Conservation (phyloP, 495 filamentous ascomycete species). For the Xylaria castorea region DNA sequence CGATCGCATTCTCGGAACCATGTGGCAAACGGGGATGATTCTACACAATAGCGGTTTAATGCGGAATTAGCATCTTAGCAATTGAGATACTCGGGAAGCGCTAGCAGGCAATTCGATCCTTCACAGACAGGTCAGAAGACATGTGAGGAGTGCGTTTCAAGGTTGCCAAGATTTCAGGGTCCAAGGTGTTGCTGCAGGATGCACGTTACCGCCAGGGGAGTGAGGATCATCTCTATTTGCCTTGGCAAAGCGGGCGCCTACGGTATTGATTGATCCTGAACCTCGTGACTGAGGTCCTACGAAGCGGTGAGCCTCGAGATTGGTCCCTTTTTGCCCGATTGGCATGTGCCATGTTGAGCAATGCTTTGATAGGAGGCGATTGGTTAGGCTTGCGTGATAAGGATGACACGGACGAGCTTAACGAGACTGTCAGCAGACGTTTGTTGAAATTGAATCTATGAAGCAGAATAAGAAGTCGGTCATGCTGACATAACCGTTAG, state of each 20-base stretch:
- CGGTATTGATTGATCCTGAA: slow-evolving; percentile 3
- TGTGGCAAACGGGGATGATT: slow-evolving; percentile 1
- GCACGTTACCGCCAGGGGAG: slow-evolving; percentile 11
- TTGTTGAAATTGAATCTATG: not conserved
- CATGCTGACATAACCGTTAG: not conserved
- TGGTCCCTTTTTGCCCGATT: not conserved
- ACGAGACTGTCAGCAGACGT: not conserved
- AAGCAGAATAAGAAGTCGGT: not conserved
- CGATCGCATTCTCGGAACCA: not conserved
- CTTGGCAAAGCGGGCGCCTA: slow-evolving; percentile 24
- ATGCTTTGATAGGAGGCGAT: not conserved
- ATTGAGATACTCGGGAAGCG: slow-evolving; percentile 11
- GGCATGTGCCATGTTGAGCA: slow-evolving; percentile 7
- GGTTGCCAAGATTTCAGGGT: slow-evolving; percentile 26
- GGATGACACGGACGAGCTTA: slow-evolving; percentile 5
- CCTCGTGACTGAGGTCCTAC: slow-evolving; percentile 15
- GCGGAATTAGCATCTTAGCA: slow-evolving; percentile 1
- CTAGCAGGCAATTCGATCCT: slow-evolving; percentile 10
- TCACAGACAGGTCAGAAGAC: not conserved
- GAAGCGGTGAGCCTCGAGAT: slow-evolving; percentile 23
- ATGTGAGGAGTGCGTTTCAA: slow-evolving; percentile 7
- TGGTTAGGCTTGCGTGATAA: slow-evolving; percentile 7
- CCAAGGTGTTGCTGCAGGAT: slow-evolving; percentile 13
- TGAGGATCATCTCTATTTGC: slow-evolving; percentile 6
- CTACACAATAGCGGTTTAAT: not conserved